Evolutionary conservation across 1,284 basidiomycete species (phyloP), one percentile per base, ranked within the genome.

Genomic region (Cystobasidiaceae sp.): DNA sequence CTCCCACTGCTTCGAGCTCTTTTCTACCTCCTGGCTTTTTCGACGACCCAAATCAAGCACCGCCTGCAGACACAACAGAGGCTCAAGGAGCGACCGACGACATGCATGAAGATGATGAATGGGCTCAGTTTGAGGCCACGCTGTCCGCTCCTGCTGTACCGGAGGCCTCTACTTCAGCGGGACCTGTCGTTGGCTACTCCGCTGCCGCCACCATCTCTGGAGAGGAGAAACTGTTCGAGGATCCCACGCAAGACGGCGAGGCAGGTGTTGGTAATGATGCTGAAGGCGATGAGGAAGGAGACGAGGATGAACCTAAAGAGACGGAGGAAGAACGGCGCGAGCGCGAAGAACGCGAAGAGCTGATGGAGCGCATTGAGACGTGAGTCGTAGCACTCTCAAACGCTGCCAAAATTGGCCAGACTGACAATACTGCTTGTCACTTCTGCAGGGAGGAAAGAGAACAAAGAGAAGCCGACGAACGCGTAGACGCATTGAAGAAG

Each of bases 281-380:
- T 15, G 34, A 52, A 28, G 58, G 46, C 32, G 65, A 45, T n/a
- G 48, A 41, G n/a, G 49, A 32, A 41, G 64, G 48, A 45, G 57
- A 67, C 21, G 63, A 51, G 37, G 56, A n/a, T n/a, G n/a, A 49
- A 48, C 44, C 56, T 19, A 41, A 67, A 25, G 65, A 67, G 43
- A 44, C 65, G n/a, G 65, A 67, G 48, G 65, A 51, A 25, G 65
- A 67, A 21, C 45, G 57, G 11, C 17, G 58, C 19, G 57, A 60
- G 4, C 33, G 65, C 21, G 65, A 67, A 27, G 65, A 67, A 27
- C 44, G 65, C 8, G 65, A 67, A 43, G 65, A 67, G 49, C 65
- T 67, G 15, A 67, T 67, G 65, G 56, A 59, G 34, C 56, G 65
- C 19, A 67, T 67, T 15, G 65, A 67, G 34, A 49, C 25, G 65